Conservation (phyloP, 805 yeast genomes). For the Grigorovia humatica region DNA sequence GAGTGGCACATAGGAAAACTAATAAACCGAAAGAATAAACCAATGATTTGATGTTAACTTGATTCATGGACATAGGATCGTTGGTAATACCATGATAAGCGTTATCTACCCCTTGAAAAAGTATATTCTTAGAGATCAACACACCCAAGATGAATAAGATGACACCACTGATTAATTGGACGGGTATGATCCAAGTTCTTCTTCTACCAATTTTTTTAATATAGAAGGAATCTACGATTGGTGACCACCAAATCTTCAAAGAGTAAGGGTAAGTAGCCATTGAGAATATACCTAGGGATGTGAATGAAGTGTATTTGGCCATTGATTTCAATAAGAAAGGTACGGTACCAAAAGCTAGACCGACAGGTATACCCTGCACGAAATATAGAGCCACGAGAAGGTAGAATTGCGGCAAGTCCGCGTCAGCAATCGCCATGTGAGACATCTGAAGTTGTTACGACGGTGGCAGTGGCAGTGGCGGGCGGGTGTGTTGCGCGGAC, state of each 20-base stretch:
- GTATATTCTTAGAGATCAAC: slow-evolving; percentile 33
- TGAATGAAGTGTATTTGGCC: slow-evolving; percentile 54
- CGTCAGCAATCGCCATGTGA: background rate
- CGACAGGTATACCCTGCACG: slow-evolving; percentile 95
- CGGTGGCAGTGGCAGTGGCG: background rate
- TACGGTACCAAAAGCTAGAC: slow-evolving; percentile 86
- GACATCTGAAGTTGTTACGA: background rate
- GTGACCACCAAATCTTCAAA: slow-evolving; percentile 87
- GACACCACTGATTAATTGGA: slow-evolving; percentile 70
- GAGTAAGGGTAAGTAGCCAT: slow-evolving; percentile 94
- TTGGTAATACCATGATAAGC: slow-evolving; percentile 13
- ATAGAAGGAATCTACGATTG: slow-evolving; percentile 84
- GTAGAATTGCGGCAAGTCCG: slow-evolving; percentile 65
- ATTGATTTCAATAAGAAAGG: slow-evolving; percentile 77
- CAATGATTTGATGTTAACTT: slow-evolving; percentile 30
- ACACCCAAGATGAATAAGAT: slow-evolving; percentile 57
- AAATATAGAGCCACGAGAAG: slow-evolving; percentile 66
- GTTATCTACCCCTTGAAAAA: slow-evolving; percentile 33
- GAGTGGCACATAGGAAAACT: slow-evolving; percentile 89
- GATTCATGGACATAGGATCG: slow-evolving; percentile 2
- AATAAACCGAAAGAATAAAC: slow-evolving; percentile 65
- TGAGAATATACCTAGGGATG: slow-evolving; percentile 85
- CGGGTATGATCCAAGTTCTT: slow-evolving; percentile 89
- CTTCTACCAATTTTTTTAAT: slow-evolving; percentile 63
- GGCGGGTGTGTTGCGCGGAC: background rate